Conservation (phyloP, 1,139 yeast species). For the Sugiyamaella novakii region DNA sequence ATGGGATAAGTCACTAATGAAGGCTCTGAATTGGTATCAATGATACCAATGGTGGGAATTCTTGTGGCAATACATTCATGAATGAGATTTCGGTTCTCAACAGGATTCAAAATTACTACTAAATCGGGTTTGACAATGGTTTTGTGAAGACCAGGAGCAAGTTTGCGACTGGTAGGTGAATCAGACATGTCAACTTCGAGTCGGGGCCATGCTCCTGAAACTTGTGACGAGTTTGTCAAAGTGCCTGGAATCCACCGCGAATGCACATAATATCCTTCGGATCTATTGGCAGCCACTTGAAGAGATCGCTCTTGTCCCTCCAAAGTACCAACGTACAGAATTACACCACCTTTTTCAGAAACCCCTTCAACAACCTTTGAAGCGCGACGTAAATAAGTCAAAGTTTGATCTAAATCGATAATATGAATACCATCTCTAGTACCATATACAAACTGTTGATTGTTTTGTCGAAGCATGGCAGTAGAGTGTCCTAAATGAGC, state of each 20-base stretch:
- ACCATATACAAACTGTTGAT: slow-evolving; percentile 87
- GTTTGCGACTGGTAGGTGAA: slow-evolving; percentile 57
- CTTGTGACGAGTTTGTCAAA: slow-evolving; percentile 79
- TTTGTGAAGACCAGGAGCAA: slow-evolving; percentile 45
- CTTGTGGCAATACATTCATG: slow-evolving; percentile 79
- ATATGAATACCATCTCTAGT: slow-evolving; percentile 85
- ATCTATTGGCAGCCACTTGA: slow-evolving; percentile 76
- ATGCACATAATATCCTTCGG: slow-evolving; percentile 78
- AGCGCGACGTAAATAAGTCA: slow-evolving; percentile 74
- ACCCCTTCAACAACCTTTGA: slow-evolving; percentile 77
- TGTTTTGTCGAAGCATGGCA: slow-evolving; percentile 76
- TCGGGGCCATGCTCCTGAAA: slow-evolving; percentile 59
- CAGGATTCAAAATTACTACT: slow-evolving; percentile 83
- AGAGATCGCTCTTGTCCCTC: slow-evolving; percentile 75
- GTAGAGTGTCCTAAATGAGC: slow-evolving; percentile 93
- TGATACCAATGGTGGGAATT: slow-evolving; percentile 90
- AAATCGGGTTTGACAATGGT: slow-evolving; percentile 76
- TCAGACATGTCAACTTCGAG: slow-evolving; percentile 71
- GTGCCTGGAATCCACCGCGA: slow-evolving; percentile 96
- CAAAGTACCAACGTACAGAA: slow-evolving; percentile 82
- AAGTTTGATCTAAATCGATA: slow-evolving; percentile 84
- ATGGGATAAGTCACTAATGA: slow-evolving; percentile 87
- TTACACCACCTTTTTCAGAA: slow-evolving; percentile 79
- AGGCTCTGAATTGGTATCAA: slow-evolving; percentile 94
- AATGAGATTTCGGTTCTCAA: slow-evolving; percentile 79